Base-by-base conservation (phyloP, 306 rosid species). In the Pyrus pyrifolia region DNA sequence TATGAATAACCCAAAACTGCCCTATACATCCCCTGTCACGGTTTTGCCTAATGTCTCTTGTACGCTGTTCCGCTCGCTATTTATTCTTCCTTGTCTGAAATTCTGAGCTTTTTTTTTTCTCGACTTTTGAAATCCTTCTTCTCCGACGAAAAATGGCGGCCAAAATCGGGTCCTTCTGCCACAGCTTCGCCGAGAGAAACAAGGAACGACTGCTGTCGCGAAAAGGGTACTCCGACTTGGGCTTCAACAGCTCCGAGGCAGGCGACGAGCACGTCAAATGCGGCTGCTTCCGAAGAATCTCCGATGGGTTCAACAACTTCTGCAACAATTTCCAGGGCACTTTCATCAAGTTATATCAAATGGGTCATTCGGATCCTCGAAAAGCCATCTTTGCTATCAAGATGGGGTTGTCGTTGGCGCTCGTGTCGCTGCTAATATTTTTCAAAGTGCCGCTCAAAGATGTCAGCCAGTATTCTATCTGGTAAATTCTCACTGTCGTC, bases 401-500 rank as follows among this genome's bases (percentile, higher is more conserved):
- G 79, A 85, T 88, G 81, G 97, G 91, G 2, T 11, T 87, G 23
- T 77, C 89, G 1, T 61, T 91, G 35, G 91, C 94, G 5, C 51
- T 89, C 11, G 91, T 86, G 0, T 87, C 94, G 4, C 86, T 89
- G 19, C 75, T 86, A 67, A 83, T 89, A 12, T 88, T 86, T 66
- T 72, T 91, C 58, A 83, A 82, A 70, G 91, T 87, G 38, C 83
- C 83, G 11, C 82, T 87, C 11, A 25, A 73, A n/a, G 33, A 79
- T 8, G 49, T 74, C 23, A 78, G 85, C 79, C 88, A 80, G 55
- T 91, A 91, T 53, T 83, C 91, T 21, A 75, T 91, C 71, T 91
- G 97, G 97, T 94, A 92, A 17, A 82, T 91, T 11, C 88, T 91
- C 79, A 91, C 96, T 0, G 92, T 91, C 18, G 89, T 91, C 1